These are phyloP conservation scores for Rhodamnia argentea DNA, from an alignment of 345 rosid genomes.

Conservation along the genomic window DNA sequence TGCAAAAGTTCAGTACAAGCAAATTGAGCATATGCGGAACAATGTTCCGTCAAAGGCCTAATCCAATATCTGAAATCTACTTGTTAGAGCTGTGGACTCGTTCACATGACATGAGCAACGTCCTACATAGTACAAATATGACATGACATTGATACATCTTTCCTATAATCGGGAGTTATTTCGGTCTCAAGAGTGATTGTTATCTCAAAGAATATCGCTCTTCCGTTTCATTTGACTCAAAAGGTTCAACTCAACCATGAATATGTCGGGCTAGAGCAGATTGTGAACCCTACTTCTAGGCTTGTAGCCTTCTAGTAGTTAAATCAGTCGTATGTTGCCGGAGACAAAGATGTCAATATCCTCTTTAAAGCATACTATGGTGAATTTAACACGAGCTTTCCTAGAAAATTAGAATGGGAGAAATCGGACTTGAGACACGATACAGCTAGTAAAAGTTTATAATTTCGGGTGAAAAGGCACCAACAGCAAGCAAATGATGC, in stretches of 20 bases:
- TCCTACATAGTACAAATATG: not conserved
- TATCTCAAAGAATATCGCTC: not conserved
- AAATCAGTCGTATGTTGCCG: not conserved
- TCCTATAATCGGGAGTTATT: not conserved
- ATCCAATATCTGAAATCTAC: not conserved
- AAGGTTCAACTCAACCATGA: not conserved
- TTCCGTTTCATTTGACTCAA: not conserved
- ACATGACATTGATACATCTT: not conserved
- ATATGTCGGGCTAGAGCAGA: not conserved
- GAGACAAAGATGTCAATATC: not conserved
- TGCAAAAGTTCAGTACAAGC: not conserved
- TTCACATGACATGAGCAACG: accelerated
- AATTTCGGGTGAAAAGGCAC: not conserved
- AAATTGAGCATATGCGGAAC: not conserved
- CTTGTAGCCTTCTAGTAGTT: not conserved
- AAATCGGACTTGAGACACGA: not conserved
- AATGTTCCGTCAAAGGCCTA: not conserved
- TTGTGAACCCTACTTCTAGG: not conserved
- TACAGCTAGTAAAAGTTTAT: not conserved
- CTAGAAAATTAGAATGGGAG: not conserved
- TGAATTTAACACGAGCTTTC: not conserved
- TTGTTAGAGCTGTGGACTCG: not conserved
- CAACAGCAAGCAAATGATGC: not conserved
- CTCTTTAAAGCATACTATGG: not conserved
- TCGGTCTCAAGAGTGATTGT: not conserved